A percentile compares a stretch with the other conserved stretches of the same genome.
Conservation (phyloP, 768 basidiomycete genomes). For the Piloderma croceum region DNA sequence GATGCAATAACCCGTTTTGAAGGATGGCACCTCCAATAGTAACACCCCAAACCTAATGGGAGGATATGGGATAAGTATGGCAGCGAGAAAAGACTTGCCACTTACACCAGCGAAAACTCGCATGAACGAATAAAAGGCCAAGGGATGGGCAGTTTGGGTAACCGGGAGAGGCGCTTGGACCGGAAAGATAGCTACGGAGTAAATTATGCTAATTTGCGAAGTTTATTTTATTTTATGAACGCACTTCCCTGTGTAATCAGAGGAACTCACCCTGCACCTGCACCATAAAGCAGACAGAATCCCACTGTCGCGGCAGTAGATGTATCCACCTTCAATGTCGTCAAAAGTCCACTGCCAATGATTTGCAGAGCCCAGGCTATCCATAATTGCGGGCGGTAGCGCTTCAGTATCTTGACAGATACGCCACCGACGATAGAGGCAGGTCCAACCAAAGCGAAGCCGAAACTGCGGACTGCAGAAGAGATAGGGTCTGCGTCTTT, state of each 20-base stretch:
- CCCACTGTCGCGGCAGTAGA: conserved; percentile 20
- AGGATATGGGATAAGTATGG: conserved; percentile 13
- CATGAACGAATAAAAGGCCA: conserved; percentile 17
- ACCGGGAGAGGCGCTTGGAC: conserved; percentile 9
- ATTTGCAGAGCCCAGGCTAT: conserved; percentile 33
- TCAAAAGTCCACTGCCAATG: conserved; percentile 33
- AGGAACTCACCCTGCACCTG: no score
- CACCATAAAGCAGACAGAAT: no score
- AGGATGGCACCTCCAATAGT: conserved; percentile 25
- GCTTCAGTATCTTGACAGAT: conserved; percentile 20
- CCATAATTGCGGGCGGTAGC: conserved; percentile 30
- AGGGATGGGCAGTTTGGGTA: conserved; percentile 3
- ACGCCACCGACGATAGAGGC: conserved; percentile 32
- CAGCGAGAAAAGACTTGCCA: conserved; percentile 28
- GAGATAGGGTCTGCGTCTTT: conserved; percentile 32
- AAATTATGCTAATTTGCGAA: no score
- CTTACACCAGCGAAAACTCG: conserved; percentile 22
- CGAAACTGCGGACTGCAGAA: conserved; percentile 33
- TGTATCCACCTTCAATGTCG: conserved; percentile 18
- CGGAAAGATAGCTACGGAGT: no score
- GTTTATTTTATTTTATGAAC: no score
- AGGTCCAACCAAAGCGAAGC: conserved; percentile 32
- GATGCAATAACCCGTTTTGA: no score
- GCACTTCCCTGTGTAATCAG: no score
- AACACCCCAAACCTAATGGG: conserved; percentile 25